Base-by-base conservation (phyloP, 345 rosid genomes). In the Durio zibethinus region DNA sequence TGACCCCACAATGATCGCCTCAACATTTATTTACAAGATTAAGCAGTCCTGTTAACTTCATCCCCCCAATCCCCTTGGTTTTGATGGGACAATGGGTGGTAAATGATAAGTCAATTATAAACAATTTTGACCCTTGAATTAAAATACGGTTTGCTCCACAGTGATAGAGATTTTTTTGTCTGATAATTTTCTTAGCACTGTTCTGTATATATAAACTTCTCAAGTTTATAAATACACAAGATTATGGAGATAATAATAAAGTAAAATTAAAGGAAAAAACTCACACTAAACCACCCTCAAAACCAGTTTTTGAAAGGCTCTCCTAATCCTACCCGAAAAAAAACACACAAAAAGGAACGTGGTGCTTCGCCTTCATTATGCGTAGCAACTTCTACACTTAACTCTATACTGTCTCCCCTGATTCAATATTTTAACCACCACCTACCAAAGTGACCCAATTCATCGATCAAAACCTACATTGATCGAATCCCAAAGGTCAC, bases 141-240 rank as follows among this genome's bases (percentile, higher is more conserved):
- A 56, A 53, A 56, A 53, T 45, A 72, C 36, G 23, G n/a, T n/a
- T n/a, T 20, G 59, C 4, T 9, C 60, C 10, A 38, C 12, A 27
- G n/a, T 12, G 10, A 67, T 43, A 8, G 50, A 25, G 38, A 29
- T 50, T 36, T 65, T 1, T 15, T 29, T 70, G 40, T 70, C 40
- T 70, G 5, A 48, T 50, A 9, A 48, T 20, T 71, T 1, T 50
- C 25, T 8, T 29, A 16, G 23, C 38, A 74, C 74, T 78, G 12
- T 23, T 56, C 7, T 54, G 50, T 73, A 80, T 56, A 60, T 21
- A 82, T 82, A 83, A 86, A 80, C 85, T 78, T 78, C 10, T 29
- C 29, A 57, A 80, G 85, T 74, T 84, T 76, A 82, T 59, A 84
- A 79, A 80, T 59, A 81, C 56, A 80, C 27, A 78, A 5, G 36